Evolutionary conservation across 306 rosid species (phyloP).

Genomic region (Clitoria ternatea): DNA sequence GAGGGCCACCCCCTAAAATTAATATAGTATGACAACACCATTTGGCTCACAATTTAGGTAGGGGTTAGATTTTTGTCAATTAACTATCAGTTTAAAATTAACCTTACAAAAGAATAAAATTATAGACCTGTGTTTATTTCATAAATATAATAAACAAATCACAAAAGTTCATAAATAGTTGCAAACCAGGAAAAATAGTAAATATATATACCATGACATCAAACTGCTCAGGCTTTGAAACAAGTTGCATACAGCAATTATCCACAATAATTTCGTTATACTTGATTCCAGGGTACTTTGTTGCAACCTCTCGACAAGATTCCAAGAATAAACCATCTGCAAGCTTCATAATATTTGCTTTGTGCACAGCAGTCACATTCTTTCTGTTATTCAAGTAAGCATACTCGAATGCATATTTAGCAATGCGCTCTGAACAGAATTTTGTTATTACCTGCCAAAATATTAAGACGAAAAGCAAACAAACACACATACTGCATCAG

Average conservation of each 20-base stretch:
- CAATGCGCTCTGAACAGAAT: conserved; percentile 76
- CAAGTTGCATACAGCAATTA: conserved; percentile 85
- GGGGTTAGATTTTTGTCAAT: too few species aligned
- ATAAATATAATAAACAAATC: background rate
- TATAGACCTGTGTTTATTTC: background rate
- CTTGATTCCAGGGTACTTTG: conserved; percentile 44
- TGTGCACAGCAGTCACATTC: conserved; percentile 81
- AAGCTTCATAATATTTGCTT: conserved; percentile 80
- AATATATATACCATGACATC: conserved; percentile 68
- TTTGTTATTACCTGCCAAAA: conserved; percentile 64
- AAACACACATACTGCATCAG: background rate
- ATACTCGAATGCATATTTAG: conserved; percentile 67
- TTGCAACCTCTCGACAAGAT: conserved; percentile 72
- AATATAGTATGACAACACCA: background rate
- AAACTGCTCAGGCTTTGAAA: conserved; percentile 74
- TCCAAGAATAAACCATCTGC: conserved; percentile 76
- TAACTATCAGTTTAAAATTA: background rate
- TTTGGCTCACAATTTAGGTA: background rate
- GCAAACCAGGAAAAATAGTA: background rate
- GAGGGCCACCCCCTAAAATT: too few species aligned
- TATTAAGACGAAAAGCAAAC: conserved; percentile 33
- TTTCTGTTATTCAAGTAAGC: conserved; percentile 72
- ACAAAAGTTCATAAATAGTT: background rate
- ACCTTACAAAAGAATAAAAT: background rate
- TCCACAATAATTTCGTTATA: conserved; percentile 71